Evolutionary conservation across 805 yeast species (phyloP).

Genomic region (Kuraishia ogatae): DNA sequence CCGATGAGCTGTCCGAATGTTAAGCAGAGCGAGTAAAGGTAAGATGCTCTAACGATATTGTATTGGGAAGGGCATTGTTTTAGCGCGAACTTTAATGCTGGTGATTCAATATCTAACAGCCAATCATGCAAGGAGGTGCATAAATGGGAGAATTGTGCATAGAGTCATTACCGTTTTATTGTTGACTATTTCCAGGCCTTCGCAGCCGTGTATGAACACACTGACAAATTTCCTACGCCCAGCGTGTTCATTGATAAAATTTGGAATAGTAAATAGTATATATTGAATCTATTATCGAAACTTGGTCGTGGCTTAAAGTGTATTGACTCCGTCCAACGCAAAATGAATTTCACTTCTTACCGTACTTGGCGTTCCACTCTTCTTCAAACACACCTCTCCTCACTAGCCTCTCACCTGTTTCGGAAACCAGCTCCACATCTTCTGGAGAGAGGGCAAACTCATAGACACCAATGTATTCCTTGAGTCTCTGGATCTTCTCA

Average conservation of each 20-base stretch:
- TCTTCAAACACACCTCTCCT: neutral
- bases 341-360: neutral
- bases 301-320: too few relatives aligned
- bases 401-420: conserved; percentile 26
- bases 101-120: neutral
- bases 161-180: neutral
- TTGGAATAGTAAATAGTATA: too few relatives aligned
- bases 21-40: neutral
- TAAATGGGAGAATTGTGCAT: neutral
- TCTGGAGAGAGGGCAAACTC: conserved; percentile 41
- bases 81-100: neutral
- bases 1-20: neutral
- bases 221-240: too few relatives aligned
- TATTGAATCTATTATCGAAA: too few relatives aligned
- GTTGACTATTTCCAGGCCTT: too few relatives aligned
- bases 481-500: conserved; percentile 44
- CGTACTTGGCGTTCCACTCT: neutral
- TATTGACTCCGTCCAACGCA: too few relatives aligned
- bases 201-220: too few relatives aligned
- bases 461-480: conserved; percentile 47
- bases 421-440: conserved; percentile 37
- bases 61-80: neutral
- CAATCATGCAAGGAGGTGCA: neutral
- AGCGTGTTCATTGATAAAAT: too few relatives aligned
- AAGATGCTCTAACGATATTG: neutral